Evolutionary conservation across 345 rosid genomes (phyloP).

Genomic region (Salix brachista): DNA sequence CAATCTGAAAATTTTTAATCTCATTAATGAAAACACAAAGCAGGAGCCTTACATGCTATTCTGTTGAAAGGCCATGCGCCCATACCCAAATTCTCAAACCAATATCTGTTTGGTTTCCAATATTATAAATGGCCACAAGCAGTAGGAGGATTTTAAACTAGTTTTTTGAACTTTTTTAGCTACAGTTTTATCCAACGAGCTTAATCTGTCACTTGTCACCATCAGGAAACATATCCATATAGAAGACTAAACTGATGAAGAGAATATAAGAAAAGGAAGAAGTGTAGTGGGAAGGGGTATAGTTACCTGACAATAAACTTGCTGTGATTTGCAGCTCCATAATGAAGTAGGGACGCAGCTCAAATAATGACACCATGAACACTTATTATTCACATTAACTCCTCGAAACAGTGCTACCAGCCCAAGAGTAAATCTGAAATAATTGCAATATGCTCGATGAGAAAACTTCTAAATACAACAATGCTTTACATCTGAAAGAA

Average conservation of each 20-base stretch:
- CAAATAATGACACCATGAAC: conserved; percentile 21
- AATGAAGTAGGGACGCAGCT: conserved; percentile 18
- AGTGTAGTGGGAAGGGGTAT: not conserved
- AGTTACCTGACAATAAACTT: conserved; percentile 60
- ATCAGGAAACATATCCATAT: not conserved
- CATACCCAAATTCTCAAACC: not conserved
- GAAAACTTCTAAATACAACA: not conserved
- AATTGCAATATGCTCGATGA: not conserved
- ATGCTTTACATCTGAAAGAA: not conserved
- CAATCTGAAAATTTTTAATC: too few species aligned
- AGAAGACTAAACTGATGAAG: not conserved
- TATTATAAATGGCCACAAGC: too few species aligned
- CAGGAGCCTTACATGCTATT: too few species aligned
- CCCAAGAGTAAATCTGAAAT: conserved; percentile 25
- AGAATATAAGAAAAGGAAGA: not conserved
- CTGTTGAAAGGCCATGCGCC: too few species aligned
- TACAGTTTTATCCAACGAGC: not conserved
- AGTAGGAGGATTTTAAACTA: not conserved
- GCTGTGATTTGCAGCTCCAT: conserved; percentile 32
- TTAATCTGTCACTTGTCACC: not conserved
- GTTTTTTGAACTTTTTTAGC: not conserved
- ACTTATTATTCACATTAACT: conserved; percentile 8
- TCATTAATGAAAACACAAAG: too few species aligned
- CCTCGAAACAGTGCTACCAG: conserved; percentile 18
- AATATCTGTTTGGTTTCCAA: not conserved